Evolutionary conservation across 2,329 filamentous ascomycete species (phyloP), one percentile per base, ranked within the genome.

Genomic region (Diaporthe sp.): DNA sequence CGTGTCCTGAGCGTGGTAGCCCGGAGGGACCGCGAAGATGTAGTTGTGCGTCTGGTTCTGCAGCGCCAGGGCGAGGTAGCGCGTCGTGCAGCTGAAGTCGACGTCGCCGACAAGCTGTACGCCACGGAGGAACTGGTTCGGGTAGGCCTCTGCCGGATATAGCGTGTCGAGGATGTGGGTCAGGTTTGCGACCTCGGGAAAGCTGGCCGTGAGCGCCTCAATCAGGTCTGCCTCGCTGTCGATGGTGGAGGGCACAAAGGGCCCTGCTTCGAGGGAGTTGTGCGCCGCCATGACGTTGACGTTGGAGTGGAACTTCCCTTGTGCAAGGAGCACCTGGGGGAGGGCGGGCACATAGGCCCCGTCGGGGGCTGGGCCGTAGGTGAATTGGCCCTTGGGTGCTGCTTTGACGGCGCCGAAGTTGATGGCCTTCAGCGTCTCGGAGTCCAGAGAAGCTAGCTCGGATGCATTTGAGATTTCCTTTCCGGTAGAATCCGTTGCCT

Each of bases 1-100:
- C 5, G 89, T 77, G 76, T 91, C 90, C 68, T 84, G 79, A 25
- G 85, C 88, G 78, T 92, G 90, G 47, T 88, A 81, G 10, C 84
- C 88, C 0, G 89, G 88, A 0, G 86, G 86, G 1, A 89, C 83
- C 30, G 84, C 82, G 78, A 91, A 91, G 32, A 86, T 80, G 81
- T 91, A 91, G 2, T 83, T 82, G 78, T 87, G 88, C 0, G 87
- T 87, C 13, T 83, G 68, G 79, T 88, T 87, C 15, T 79, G 77
- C 79, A 82, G 86, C 10, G 85, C 88, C 1, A 80, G 81, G 71
- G 84, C 83, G 5, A 91, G 82, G 77, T 85, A 89, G 77, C 86
- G 83, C 19, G 88, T 85, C 77, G 89, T 89, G 84, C 89, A 91
- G 42, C 82, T 81, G 77, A 89, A 88, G 73, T 80, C 73, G 8